Conservation (phyloP, 1,284 basidiomycete species). For the Austroboletus novae-zelandiae region DNA sequence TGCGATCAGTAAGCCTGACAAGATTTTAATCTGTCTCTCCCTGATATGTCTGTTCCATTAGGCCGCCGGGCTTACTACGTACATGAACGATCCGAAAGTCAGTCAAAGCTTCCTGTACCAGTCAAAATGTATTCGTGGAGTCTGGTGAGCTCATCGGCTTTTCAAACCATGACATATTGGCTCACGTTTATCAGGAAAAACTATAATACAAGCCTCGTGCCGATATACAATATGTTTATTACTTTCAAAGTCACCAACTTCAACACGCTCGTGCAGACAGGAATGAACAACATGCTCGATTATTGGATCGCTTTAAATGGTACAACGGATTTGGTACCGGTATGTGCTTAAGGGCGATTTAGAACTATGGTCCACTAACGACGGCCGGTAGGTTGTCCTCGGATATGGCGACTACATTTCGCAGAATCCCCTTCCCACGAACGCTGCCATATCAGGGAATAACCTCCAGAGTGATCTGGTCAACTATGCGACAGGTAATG, state of each 20-base stretch:
- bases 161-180: neutral
- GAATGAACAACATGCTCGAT: neutral
- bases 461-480: neutral
- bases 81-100: neutral
- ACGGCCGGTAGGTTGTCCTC: neutral
- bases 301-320: neutral
- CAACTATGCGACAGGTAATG: neutral
- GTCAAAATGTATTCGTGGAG: neutral
- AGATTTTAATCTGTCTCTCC: neutral
- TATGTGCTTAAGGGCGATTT: neutral
- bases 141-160: neutral
- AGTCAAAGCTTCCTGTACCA: neutral
- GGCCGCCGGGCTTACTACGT: neutral
- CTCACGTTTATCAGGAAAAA: neutral
- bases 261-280: neutral
- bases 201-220: neutral
- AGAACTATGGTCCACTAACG: neutral
- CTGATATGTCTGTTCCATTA: neutral
- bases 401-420: neutral
- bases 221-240: neutral
- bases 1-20: neutral
- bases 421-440: neutral
- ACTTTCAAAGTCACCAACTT: neutral
- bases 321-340: neutral
- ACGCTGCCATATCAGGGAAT: neutral